Evolutionary conservation across 2,329 filamentous ascomycete genomes (phyloP), one percentile per base, ranked within the genome.

Genomic region (Clarireedia homoeocarpa): DNA sequence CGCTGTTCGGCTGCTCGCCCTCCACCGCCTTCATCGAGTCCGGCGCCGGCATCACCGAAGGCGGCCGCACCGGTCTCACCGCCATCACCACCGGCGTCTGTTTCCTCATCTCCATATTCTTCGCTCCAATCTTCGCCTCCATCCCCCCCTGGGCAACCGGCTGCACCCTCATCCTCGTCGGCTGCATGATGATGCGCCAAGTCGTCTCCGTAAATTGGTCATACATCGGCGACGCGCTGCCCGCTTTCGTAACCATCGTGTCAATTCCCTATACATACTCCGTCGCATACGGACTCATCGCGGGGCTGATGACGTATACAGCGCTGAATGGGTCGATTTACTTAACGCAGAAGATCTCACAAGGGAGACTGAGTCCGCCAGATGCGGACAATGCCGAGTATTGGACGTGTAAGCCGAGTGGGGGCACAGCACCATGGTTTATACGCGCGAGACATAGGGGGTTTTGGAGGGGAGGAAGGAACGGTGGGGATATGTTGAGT

Each of bases 221-320:
- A 20, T 90, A 89, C 63, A 82, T 89, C 52, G 86, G 87, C 50
- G 87, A 91, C 60, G 84, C 86, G 0, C 75, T 90, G 2, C 87
- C 87, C 0, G 88, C 87, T 0, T 90, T 90, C 70, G 76, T 90
- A 34, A 88, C 87, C 4, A 82, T 90, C 63, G 81, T 82, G 1
- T 81, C 88, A 54, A 90, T 91, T 73, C 87, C 86, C 0, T 88
- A 90, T 67, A 89, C 83, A 61, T 91, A 89, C 76, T 88, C 84
- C 51, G 86, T 89, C 48, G 86, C 87, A 6, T 89, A 90, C 61
- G 87, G 87, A 17, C 78, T 91, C 27, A 88, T 90, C 62, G 86
- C 81, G 51, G 79, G 80, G 45, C 77, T 83, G 62, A 71, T 78
- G 65, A 75, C 75, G 15, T 83, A 82, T 66, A 74, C 77, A 4